Evolutionary conservation across 2,329 filamentous ascomycete genomes (phyloP), one percentile per base, ranked within the genome.

Genomic region (Alternaria viburni): DNA sequence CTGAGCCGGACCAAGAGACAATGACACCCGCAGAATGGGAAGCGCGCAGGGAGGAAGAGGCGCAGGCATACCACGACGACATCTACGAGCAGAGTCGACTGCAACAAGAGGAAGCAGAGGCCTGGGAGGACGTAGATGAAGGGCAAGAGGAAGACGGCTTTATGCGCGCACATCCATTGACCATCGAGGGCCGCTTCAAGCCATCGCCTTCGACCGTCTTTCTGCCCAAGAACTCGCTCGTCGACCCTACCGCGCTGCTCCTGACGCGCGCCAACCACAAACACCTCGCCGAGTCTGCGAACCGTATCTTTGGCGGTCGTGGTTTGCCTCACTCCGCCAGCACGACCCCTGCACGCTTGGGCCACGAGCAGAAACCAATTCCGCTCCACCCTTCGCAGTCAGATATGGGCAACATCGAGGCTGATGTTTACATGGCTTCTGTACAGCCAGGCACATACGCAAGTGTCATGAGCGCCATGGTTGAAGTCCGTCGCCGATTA

Each of bases 251-350:
- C 17, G 85, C 87, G 2, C 80, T 86, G 5, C 84, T 97, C 3
- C 84, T 98, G 87, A 89, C 57, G 2, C 77, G 79, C 10, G 87
- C 93, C 61, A 87, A 89, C 46, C 74, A 78, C 65, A 91, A 89
- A 60, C 96, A 99, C 75, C 83, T 98, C 30, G 85, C 86, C 32
- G 86, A 90, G 60, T 86, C 91, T 1, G 92, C 94, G 0, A 88
- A 92, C 69, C 86, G 85, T 46, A 85, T 88, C 1, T 95, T 97
- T 76, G 95, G 94, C 46, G 95, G 95, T 0, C 81, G 81, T 4
- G 88, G 89, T 0, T 83, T 98, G 15, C 94, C 94, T 4, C 86
- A 91, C 74, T 96, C 93, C 2, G 89, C 89, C 1, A 94, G 91
- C 3, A 90, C 91, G 0, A 81, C 84, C 70, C 15, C 86, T 81